Evolutionary conservation across 2,329 filamentous ascomycete genomes (phyloP).

Genomic region (Cryphonectria parasitica): DNA sequence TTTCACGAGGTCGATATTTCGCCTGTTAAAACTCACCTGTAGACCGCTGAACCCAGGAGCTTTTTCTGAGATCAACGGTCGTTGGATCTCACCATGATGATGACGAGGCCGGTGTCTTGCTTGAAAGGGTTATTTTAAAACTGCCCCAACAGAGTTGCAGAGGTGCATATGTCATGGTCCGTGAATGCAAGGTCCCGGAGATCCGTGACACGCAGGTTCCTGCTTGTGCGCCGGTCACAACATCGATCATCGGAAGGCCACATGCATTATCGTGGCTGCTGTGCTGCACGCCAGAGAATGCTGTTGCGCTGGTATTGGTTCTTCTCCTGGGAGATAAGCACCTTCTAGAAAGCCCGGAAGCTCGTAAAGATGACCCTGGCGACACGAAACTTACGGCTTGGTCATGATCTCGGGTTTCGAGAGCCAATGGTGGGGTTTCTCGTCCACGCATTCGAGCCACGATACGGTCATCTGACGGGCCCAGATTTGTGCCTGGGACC

Average conservation of each 20-base stretch:
- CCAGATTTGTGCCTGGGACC: background rate
- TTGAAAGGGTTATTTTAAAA: background rate
- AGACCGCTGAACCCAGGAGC: background rate
- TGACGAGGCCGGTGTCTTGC: background rate
- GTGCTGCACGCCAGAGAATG: conserved; percentile 24
- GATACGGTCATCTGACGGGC: background rate
- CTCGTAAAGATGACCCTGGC: conserved; percentile 3
- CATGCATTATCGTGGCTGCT: conserved; percentile 27
- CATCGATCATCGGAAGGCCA: conserved; percentile 18
- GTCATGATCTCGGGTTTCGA: background rate
- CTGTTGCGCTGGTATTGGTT: conserved; percentile 20
- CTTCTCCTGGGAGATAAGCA: background rate
- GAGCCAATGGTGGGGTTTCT: background rate
- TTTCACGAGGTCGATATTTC: background rate
- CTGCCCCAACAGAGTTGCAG: background rate
- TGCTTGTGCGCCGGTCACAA: conserved; percentile 15
- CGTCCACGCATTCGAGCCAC: background rate
- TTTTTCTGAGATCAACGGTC: background rate
- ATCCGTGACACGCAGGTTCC: conserved; percentile 16
- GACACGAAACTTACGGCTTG: background rate
- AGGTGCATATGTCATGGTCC: conserved; percentile 19
- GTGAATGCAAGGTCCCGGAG: conserved; percentile 29
- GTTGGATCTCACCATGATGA: background rate
- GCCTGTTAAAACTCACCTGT: background rate
- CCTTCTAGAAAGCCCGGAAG: conserved; percentile 14